Base-by-base conservation (phyloP, 2,329 filamentous ascomycete species). In the Pseudopyricularia javanii region DNA sequence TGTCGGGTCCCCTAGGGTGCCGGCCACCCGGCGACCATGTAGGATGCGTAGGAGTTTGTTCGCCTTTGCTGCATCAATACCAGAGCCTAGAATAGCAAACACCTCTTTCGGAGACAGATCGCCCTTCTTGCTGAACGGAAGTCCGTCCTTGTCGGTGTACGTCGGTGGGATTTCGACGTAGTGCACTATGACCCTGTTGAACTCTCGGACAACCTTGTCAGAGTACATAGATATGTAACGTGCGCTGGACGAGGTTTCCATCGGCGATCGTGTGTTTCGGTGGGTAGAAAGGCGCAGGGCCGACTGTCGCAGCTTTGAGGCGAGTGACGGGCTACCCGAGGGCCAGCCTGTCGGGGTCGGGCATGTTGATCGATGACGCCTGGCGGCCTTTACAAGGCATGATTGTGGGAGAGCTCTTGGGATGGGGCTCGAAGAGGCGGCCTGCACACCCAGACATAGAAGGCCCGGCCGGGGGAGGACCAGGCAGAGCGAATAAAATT, bases 21-120 rank as follows among this genome's bases (percentile, higher is more conserved):
- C 82, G 7, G 81, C 79, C 22, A 85, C 79, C 40, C 82, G 72
- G 34, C 80, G 74, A 8, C 81, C 82, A 61, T 85, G 82, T 12
- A 84, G 64, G 50, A 84, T 76, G 51, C 70, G 69, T 50, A 85
- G 64, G 45, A 84, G 63, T 47, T 65, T 66, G 61, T 83, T 83
- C 20, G 74, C 81, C 5, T 63, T 60, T 3, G 60, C 57, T 1
- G 69, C 62, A 55, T 68, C 64, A 47, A 82, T 67, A 12, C 67
- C 65, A 5, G 69, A 60, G 1, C 78, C 76, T 55, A 84, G 82
- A 35, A 82, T 68, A 9, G 58, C 55, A 15, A 67, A 59, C 6
- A 73, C 68, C 59, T 83, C 75, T 8, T 62, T 61, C 17, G 71
- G 64, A 2, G 68, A 68, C 20, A 85, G 66, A 6, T 51, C 50